A percentile compares a stretch with the other conserved stretches of the same genome.
Evolutionary conservation across 75 land plant species (phyloP).

Genomic region (Adiantum capillusveneris): DNA sequence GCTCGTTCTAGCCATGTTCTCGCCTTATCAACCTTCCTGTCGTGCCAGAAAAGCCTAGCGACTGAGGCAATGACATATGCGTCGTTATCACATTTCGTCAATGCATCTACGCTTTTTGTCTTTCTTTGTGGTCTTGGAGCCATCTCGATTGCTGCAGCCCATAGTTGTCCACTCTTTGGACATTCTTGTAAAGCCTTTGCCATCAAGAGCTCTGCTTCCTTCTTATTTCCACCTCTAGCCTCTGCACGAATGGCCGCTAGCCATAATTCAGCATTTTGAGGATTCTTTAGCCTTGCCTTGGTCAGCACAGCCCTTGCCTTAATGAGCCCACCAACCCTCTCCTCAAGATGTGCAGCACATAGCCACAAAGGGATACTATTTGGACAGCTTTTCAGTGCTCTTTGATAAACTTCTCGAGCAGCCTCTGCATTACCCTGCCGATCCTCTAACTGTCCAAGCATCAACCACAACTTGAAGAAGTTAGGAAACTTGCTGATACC

Average conservation of each 20-base stretch:
- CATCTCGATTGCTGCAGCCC: slow-evolving; percentile 94
- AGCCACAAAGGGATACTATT: slow-evolving; percentile 81
- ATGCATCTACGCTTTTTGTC: slow-evolving; percentile 78
- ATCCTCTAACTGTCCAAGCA: slow-evolving; percentile 62
- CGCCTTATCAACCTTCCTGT: slow-evolving; percentile 88
- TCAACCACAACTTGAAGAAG: slow-evolving; percentile 4
- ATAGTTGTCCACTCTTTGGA: slow-evolving; percentile 83
- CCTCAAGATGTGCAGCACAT: slow-evolving; percentile 36
- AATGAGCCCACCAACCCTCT: slow-evolving; percentile 19
- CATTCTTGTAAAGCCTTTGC: slow-evolving; percentile 96
- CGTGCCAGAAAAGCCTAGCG: slow-evolving; percentile 93
- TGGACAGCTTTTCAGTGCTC: slow-evolving; percentile 39
- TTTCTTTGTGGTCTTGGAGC: slow-evolving; percentile 81
- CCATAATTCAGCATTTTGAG: slow-evolving; percentile 83
- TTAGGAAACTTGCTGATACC: slow-evolving; percentile 29
- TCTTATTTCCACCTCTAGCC: slow-evolving; percentile 75
- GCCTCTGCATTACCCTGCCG: slow-evolving; percentile 25
- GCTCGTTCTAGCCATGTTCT: slow-evolving; percentile 83
- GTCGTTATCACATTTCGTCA: slow-evolving; percentile 78
- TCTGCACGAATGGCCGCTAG: slow-evolving; percentile 86
- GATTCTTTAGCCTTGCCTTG: slow-evolving; percentile 82
- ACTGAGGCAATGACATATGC: slow-evolving; percentile 89
- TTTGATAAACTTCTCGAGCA: not conserved
- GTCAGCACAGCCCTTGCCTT: slow-evolving; percentile 83
- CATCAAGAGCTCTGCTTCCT: slow-evolving; percentile 82